Percentiles rank a stretch among this genome's conserved stretches.
phyloP scores from a whole-genome alignment of 495 filamentous ascomycete species.

The Xylaria nigripes region DNA sequence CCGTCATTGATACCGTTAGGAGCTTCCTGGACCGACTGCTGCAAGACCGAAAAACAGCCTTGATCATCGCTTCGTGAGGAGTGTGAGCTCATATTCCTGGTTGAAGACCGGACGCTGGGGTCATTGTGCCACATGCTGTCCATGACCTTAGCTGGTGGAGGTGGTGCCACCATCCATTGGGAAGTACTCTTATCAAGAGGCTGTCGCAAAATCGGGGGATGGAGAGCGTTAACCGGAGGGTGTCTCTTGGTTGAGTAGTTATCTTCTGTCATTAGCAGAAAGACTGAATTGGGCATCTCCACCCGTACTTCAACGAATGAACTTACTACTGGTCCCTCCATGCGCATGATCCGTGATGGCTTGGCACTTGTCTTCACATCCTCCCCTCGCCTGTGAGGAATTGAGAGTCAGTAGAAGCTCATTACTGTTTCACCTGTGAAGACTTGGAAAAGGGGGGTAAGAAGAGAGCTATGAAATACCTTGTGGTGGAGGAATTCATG shows the following conservation, averaged over 20 bases:
- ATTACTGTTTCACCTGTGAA: neutral
- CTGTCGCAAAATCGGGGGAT: constrained; percentile 75
- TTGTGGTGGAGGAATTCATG: constrained; percentile 20
- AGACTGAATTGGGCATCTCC: too few relatives aligned
- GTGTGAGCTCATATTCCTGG: constrained; percentile 15
- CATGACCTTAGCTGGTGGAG: constrained; percentile 78
- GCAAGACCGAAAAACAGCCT: constrained; percentile 21
- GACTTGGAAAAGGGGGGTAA: neutral
- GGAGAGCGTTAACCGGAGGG: constrained; percentile 75
- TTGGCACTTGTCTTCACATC: neutral
- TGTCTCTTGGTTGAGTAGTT: constrained; percentile 60
- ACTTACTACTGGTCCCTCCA: too few relatives aligned
- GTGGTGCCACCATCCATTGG: constrained; percentile 85
- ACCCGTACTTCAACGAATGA: too few relatives aligned
- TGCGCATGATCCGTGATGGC: neutral
- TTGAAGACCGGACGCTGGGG: neutral
- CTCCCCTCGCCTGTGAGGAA: neutral
- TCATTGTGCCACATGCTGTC: constrained; percentile 60
- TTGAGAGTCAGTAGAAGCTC: neutral
- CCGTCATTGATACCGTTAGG: too few relatives aligned
- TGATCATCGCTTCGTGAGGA: constrained; percentile 18
- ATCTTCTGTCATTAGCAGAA: constrained; percentile 4
- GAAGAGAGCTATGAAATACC: neutral
- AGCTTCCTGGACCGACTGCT: constrained; percentile 10
- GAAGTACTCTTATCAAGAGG: constrained; percentile 60